Evolutionary conservation across 169 alveolate species (phyloP).

Genomic region (Perkinsus olseni): DNA sequence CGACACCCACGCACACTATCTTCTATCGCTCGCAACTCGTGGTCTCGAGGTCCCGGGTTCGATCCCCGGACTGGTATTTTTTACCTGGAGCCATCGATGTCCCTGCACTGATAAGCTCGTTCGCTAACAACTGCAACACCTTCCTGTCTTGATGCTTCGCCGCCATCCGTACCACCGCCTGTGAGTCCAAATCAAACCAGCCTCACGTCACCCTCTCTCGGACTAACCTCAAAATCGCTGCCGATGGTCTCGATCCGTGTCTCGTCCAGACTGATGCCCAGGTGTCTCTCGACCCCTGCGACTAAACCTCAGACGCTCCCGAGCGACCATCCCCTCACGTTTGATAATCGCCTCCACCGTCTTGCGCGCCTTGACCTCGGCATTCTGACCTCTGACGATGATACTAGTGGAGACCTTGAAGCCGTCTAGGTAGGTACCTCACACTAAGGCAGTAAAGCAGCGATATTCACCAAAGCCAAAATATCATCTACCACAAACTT

Average conservation of each 20-base stretch:
- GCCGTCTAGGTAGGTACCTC: not conserved
- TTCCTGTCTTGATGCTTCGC: not conserved
- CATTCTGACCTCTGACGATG: not conserved
- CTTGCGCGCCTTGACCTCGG: not conserved
- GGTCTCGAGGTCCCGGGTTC: too few species aligned
- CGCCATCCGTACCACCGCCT: not conserved
- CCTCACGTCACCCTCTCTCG: too few species aligned
- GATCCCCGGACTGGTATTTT: not conserved
- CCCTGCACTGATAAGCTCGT: not conserved
- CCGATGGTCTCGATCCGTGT: not conserved
- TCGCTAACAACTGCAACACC: not conserved
- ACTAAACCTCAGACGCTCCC: too few species aligned
- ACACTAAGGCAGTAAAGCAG: not conserved
- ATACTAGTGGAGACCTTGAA: not conserved
- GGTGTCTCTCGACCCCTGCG: not conserved
- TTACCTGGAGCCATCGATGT: not conserved
- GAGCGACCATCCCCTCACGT: too few species aligned
- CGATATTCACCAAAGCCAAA: not conserved
- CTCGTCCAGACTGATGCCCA: not conserved
- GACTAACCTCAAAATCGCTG: not conserved
- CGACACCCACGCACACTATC: too few species aligned
- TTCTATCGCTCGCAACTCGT: too few species aligned
- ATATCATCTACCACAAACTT: not conserved
- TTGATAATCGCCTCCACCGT: not conserved
- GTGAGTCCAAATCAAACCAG: not conserved